Conservation (phyloP, 345 rosid genomes). For the Combretum micranthum region DNA sequence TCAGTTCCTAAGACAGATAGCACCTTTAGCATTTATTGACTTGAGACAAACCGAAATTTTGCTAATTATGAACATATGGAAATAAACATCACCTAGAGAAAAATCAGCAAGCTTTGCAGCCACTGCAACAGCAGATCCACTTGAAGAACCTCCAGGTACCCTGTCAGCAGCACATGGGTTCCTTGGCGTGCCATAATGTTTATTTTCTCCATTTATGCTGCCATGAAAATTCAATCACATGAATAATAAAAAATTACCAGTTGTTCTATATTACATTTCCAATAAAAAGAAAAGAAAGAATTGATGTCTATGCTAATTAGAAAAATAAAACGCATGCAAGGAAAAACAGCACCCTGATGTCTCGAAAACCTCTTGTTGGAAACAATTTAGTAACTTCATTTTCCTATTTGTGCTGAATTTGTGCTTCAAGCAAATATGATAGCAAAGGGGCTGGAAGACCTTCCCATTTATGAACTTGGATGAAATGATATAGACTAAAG, state of each 20-base stretch:
- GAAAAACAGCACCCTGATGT: too few species aligned
- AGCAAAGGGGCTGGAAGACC: too few species aligned
- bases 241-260: not conserved
- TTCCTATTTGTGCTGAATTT: too few species aligned
- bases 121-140: slow-evolving; percentile 97
- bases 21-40: not conserved
- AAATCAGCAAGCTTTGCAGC: slow-evolving; percentile 80
- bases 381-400: too few species aligned
- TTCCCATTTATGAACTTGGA: too few species aligned
- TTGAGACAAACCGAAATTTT: not conserved
- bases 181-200: slow-evolving; percentile 76
- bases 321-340: too few species aligned
- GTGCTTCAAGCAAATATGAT: too few species aligned
- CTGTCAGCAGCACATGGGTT: slow-evolving; percentile 73
- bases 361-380: too few species aligned
- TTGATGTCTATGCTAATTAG: too few species aligned
- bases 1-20: slow-evolving; percentile 52
- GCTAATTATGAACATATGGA: not conserved
- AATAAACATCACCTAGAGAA: slow-evolving; percentile 56
- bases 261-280: too few species aligned
- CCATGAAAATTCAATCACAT: slow-evolving; percentile 2
- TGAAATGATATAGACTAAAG: too few species aligned
- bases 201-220: slow-evolving; percentile 83
- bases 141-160: slow-evolving; percentile 92
- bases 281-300: too few species aligned